Evolutionary conservation across 441 rosid species (phyloP).

Genomic region (Adansonia grandidieri): DNA sequence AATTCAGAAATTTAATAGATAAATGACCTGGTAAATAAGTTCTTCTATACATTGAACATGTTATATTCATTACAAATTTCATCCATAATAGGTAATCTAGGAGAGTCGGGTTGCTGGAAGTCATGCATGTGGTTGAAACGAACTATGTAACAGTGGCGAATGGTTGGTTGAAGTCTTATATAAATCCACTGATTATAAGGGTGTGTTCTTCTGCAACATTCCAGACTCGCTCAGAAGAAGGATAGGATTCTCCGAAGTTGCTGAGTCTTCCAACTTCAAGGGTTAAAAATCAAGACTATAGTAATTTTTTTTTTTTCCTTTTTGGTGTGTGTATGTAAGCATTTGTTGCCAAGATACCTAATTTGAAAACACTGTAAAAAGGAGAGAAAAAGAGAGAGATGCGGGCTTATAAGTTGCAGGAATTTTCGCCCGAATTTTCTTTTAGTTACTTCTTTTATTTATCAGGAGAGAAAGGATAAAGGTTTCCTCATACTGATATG

Average conservation of each 20-base stretch:
- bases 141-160: background rate
- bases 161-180: background rate
- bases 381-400: background rate
- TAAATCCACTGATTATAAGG: background rate
- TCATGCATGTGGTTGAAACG: background rate
- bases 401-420: background rate
- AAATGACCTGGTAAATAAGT: background rate
- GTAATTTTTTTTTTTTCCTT: background rate
- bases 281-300: background rate
- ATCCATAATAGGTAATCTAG: background rate
- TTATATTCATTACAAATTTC: background rate
- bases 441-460: background rate
- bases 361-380: background rate
- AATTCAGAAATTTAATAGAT: background rate
- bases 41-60: background rate
- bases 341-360: background rate
- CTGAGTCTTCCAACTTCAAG: background rate
- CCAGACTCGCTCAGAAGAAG: background rate
- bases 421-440: background rate
- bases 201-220: background rate
- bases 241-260: slow-evolving; percentile 2
- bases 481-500: background rate
- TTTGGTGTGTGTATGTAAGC: background rate
- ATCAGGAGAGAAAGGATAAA: background rate
- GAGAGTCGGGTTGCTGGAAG: background rate